Conservation (phyloP, 257 asterid genomes). For the Jaltomata sinuosa region DNA sequence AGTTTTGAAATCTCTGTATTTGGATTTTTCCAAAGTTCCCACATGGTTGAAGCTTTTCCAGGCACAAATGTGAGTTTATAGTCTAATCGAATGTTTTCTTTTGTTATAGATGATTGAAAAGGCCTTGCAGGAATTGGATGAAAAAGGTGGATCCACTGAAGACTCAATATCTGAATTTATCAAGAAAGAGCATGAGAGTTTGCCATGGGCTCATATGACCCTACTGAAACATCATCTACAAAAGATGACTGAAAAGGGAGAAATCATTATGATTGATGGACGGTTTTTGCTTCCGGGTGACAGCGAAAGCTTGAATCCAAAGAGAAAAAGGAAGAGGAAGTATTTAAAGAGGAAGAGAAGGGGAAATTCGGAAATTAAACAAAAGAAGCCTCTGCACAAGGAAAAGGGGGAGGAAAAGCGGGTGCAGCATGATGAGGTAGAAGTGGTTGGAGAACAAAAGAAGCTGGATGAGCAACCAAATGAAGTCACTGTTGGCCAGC, state of each 20-base stretch:
- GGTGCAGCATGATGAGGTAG: background rate
- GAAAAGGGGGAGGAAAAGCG: background rate
- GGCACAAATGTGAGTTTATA: background rate
- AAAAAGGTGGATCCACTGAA: conserved; percentile 34
- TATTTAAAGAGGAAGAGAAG: conserved; percentile 15
- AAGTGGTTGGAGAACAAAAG: background rate
- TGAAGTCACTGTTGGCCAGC: background rate
- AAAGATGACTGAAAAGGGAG: conserved; percentile 29
- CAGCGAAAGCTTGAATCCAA: background rate
- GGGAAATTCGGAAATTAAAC: conserved; percentile 21
- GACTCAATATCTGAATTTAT: conserved; percentile 48
- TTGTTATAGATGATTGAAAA: conserved; percentile 55
- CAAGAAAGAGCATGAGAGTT: conserved; percentile 15
- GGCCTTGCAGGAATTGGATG: conserved; percentile 40
- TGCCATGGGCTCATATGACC: conserved; percentile 47
- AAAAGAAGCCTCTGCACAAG: conserved; percentile 7
- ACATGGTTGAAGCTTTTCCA: background rate
- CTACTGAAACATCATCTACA: conserved; percentile 36
- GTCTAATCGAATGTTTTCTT: background rate
- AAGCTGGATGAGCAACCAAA: background rate
- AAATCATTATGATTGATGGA: conserved; percentile 12
- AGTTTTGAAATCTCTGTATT: background rate
- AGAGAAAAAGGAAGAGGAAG: conserved; percentile 14
- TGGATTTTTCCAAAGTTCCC: background rate
- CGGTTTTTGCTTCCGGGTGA: conserved; percentile 21